Base-by-base conservation (phyloP, 352 stramenopile species). In the Phytopythium boreale region DNA sequence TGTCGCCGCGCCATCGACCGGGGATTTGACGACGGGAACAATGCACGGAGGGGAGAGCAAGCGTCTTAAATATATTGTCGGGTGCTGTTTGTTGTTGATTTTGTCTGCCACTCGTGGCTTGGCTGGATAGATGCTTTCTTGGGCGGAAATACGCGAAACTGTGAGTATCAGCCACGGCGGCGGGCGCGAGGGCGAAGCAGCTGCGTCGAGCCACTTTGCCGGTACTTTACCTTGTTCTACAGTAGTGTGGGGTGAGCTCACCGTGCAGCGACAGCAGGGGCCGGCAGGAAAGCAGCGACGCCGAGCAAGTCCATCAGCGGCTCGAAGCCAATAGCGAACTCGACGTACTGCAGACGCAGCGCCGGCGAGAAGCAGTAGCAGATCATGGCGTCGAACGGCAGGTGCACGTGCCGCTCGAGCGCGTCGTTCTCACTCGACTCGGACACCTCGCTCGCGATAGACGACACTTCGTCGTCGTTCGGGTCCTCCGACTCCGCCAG, bases 281-380 rank as follows among this genome's bases (percentile, higher is more conserved):
- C 31, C 4, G 70, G 51, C 47, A 95, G 75, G 44, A 95, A 94
- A 5, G 72, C 41, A 0, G 72, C 74, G 22, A 95, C 67, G 26
- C 75, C 85, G 22, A 95, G 71, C 10, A 78, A 70, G 55, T 95
- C 80, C 71, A 95, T 81, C n/a, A 95, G 75, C 27, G 83, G 70
- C 57, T 95, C 87, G 63, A 93, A 95, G 20, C 87, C 85, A 61
- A 95, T 93, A 11, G 87, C 87, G 63, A 93, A 94, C 71, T 95
- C 87, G 56, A 95, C 71, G 71, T 95, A 94, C 63, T 95, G 85
- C 9, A 95, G 65, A 34, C 61, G 62, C 31, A 61, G 75, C 34
- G 61, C 79, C 20, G 73, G 63, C 20, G 79, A 71, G 56, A 95
- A 95, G 70, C 75, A 88, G 66, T 92, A 95, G 71, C 83, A 94